Evolutionary conservation across 2,329 filamentous ascomycete genomes (phyloP), one percentile per base, ranked within the genome.

Genomic region (Fusarium mundagurra): DNA sequence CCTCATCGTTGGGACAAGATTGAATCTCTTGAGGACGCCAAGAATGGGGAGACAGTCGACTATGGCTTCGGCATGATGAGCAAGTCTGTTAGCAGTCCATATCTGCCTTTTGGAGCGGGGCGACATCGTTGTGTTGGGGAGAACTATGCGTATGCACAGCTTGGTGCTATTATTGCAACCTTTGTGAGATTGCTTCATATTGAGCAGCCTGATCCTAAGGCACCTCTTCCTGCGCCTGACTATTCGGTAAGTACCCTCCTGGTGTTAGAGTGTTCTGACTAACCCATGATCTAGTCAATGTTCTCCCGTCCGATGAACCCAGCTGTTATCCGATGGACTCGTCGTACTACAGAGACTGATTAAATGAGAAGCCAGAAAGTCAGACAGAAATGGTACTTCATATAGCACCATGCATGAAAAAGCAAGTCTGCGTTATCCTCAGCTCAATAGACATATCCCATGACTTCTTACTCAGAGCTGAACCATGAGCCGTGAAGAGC

Each of bases 51-150:
- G 83, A 94, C 93, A 83, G 89, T 96, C 60, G 95, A 98, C 80
- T 98, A 98, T 80, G 95, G 96, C n/a, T 98, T 97, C 82, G 95
- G 96, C 64, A 85, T 97, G 62, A 93, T 98, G 76, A 95, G 90
- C 86, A 98, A 98, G 87, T 96, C 95, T 64, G 92, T 94, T 13
- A 91, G 90, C 64, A 96, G 93, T 36, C 95, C 96, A 0, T 98
- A 98, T 82, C 88, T 98, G 39, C 96, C 96, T 1, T 98, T 98
- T 80, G 96, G 96, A 54, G 96, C 95, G n/a, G 96, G 96, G 43
- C 88, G 96, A 72, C 96, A 98, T 84, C 89, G 96, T 69, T 98
- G 96, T 84, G 98, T 98, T 79, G 96, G 96, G 71, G 96, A 98
- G 86, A 94, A 98, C 79, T 98, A 98, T 81, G 96, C 96, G 68